These are phyloP conservation scores for Aureobasidium sp. DNA, from an alignment of 2,329 filamentous ascomycete species.

Conservation along the genomic window DNA sequence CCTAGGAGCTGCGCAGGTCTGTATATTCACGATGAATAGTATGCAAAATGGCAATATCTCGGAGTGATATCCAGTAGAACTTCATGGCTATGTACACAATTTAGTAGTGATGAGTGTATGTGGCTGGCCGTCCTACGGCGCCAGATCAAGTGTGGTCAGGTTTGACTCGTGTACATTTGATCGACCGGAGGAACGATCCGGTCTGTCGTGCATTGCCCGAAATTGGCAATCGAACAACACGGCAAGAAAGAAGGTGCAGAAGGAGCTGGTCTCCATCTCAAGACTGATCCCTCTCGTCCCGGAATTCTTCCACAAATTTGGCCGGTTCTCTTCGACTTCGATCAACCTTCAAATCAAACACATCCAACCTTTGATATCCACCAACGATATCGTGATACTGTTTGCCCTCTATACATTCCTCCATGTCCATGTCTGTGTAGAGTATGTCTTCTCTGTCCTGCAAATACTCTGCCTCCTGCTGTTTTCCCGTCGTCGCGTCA, in stretches of 20 bases:
- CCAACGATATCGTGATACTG: constrained; percentile 53
- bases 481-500: constrained; percentile 19
- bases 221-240: background rate
- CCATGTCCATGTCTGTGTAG: constrained; percentile 47
- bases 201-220: background rate
- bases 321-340: constrained; percentile 34
- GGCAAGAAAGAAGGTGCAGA: background rate
- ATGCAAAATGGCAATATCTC: background rate
- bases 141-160: background rate
- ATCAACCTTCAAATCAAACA: constrained; percentile 48
- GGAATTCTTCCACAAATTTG: constrained; percentile 20
- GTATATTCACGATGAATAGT: background rate
- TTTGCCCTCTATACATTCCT: constrained; percentile 48
- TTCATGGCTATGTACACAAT: no score
- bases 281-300: background rate
- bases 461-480: constrained; percentile 31
- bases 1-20: background rate
- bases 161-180: background rate
- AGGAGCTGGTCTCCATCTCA: background rate
- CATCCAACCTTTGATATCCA: constrained; percentile 49
- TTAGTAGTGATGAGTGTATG: background rate
- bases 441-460: constrained; percentile 44
- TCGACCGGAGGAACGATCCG: background rate
- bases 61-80: no score
- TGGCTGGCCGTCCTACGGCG: background rate